These are phyloP conservation scores for Pichia membranifaciens DNA, from an alignment of 805 yeast genomes.

Conservation along the genomic window DNA sequence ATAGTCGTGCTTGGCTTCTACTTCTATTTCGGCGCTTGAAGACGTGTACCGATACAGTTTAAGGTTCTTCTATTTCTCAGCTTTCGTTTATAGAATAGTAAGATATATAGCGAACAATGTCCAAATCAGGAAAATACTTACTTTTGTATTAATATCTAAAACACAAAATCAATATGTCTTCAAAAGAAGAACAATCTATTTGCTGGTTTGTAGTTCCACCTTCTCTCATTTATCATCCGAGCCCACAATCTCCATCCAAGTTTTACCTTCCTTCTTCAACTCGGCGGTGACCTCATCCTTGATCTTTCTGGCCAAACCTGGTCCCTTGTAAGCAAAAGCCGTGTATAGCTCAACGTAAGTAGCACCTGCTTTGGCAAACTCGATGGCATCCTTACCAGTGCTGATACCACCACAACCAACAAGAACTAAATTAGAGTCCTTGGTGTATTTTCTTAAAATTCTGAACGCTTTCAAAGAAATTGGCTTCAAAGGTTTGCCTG, in stretches of 20 bases:
- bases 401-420: conserved; percentile 95
- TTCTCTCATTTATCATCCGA: conserved; percentile 38
- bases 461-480: conserved; percentile 65
- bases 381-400: conserved; percentile 82
- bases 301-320: conserved; percentile 65
- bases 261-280: conserved; percentile 65
- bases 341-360: conserved; percentile 84
- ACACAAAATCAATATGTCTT: background rate
- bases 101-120: background rate
- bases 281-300: conserved; percentile 54
- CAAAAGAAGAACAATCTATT: conserved; percentile 8
- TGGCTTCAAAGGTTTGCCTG: conserved; percentile 89
- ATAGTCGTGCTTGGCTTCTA: conserved; percentile 3
- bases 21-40: background rate
- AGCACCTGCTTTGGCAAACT: conserved; percentile 92
- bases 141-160: background rate
- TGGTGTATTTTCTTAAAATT: conserved; percentile 67
- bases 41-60: background rate
- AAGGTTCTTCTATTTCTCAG: background rate
- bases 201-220: no score
- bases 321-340: conserved; percentile 88
- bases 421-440: conserved; percentile 64
- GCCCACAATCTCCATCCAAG: conserved; percentile 80
- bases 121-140: background rate
- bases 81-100: no score